These are phyloP conservation scores for Lepidium aucheri DNA, from an alignment of 345 rosid species.

Conservation along the genomic window DNA sequence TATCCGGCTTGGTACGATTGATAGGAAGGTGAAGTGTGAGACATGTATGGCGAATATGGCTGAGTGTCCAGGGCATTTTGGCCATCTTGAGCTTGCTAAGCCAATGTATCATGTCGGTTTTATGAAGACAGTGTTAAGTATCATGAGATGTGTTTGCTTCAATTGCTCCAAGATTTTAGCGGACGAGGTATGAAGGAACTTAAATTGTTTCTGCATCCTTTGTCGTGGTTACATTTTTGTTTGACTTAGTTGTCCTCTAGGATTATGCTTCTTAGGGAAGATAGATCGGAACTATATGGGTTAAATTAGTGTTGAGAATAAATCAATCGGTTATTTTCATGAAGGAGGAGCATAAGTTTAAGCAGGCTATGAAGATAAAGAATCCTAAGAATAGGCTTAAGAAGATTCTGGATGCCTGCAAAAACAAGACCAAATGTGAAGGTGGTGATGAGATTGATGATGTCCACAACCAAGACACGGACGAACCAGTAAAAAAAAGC, in stretches of 20 bases:
- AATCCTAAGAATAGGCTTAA: conserved; percentile 85
- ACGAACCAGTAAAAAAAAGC: conserved; percentile 70
- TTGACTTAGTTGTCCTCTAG: background rate
- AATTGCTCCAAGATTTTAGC: conserved; percentile 90
- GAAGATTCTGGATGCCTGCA: conserved; percentile 87
- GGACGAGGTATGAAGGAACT: conserved; percentile 53
- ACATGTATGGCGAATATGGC: conserved; percentile 95
- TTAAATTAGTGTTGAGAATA: background rate
- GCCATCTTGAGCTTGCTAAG: conserved; percentile 94
- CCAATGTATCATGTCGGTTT: conserved; percentile 96
- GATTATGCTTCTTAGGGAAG: background rate
- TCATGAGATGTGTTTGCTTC: conserved; percentile 93
- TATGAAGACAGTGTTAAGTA: conserved; percentile 79
- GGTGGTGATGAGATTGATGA: conserved; percentile 82
- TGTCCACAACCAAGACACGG: conserved; percentile 51
- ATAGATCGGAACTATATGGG: background rate
- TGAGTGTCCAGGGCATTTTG: conserved; percentile 94
- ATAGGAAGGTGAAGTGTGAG: conserved; percentile 84
- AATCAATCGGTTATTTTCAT: conserved; percentile 16
- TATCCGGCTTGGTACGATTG: conserved; percentile 79
- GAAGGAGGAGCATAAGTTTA: conserved; percentile 94
- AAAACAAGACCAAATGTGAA: conserved; percentile 82
- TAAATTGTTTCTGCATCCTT: background rate
- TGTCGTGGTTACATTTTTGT: background rate
- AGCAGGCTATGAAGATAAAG: conserved; percentile 86